A percentile compares a stretch with the other conserved stretches of the same genome.
These are phyloP conservation scores for Hypomontagnella monticulosa DNA, from an alignment of 495 filamentous ascomycete genomes.

Conservation along the genomic window DNA sequence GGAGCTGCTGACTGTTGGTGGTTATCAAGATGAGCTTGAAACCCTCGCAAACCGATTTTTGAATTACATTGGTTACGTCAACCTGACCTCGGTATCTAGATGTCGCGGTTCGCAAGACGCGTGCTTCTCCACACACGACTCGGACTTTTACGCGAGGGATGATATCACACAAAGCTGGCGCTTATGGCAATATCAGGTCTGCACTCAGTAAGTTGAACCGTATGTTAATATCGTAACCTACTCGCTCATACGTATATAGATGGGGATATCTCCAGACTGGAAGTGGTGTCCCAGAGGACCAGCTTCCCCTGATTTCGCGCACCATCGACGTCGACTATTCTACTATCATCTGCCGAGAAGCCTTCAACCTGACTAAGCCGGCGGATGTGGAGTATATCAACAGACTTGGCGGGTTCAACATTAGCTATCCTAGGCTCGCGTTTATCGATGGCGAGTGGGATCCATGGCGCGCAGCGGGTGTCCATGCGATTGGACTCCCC, in stretches of 20 bases:
- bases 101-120: conserved; percentile 56
- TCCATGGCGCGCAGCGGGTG: conserved; percentile 74
- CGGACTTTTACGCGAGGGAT: conserved; percentile 60
- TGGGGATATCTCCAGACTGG: conserved; percentile 80
- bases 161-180: conserved; percentile 61
- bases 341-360: conserved; percentile 62
- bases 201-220: conserved; percentile 53
- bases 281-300: conserved; percentile 64
- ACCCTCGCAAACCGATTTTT: conserved; percentile 65
- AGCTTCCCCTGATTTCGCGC: conserved; percentile 72
- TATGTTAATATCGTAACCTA: neutral
- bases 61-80: conserved; percentile 73
- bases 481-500: conserved; percentile 63
- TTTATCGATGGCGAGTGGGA: conserved; percentile 74
- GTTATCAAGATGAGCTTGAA: conserved; percentile 61
- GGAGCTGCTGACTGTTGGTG: conserved; percentile 61
- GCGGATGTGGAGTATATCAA: conserved; percentile 69
- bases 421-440: conserved; percentile 71
- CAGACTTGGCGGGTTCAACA: conserved; percentile 72
- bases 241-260: conserved; percentile 51
- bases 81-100: conserved; percentile 52
- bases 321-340: conserved; percentile 65
- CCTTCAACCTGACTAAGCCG: conserved; percentile 69
- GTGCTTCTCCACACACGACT: conserved; percentile 65
- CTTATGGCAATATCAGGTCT: conserved; percentile 68